Evolutionary conservation across 768 basidiomycete genomes (phyloP).

Genomic region (Ephemerocybe angulata): DNA sequence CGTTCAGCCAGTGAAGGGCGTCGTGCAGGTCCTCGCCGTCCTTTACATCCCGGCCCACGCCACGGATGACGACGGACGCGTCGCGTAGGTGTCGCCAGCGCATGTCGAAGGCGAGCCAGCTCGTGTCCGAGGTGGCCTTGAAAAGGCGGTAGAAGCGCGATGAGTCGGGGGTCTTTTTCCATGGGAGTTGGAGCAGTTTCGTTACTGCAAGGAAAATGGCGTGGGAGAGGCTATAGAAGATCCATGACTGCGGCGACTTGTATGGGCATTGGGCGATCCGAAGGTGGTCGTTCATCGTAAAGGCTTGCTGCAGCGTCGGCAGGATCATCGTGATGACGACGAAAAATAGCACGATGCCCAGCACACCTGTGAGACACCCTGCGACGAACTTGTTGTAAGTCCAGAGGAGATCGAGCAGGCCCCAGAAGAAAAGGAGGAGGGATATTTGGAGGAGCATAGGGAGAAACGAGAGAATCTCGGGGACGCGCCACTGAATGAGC

Average conservation of each 20-base stretch:
- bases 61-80: conserved; percentile 22
- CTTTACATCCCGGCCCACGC: conserved; percentile 15
- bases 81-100: conserved; percentile 28
- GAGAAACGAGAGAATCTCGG: conserved; percentile 12
- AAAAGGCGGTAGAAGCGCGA: conserved; percentile 23
- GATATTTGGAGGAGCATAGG: conserved; percentile 14
- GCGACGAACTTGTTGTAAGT: conserved; percentile 10
- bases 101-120: conserved; percentile 29
- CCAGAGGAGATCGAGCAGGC: conserved; percentile 15
- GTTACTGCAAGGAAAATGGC: conserved; percentile 15
- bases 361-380: conserved; percentile 3
- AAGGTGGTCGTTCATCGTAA: conserved; percentile 21
- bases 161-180: conserved; percentile 20
- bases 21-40: conserved; percentile 25
- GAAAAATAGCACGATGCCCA: conserved; percentile 9
- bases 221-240: conserved; percentile 23
- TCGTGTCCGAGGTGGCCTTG: conserved; percentile 23
- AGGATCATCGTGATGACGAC: conserved; percentile 21
- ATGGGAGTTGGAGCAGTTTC: conserved; percentile 13
- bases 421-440: conserved; percentile 13
- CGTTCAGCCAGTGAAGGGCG: conserved; percentile 27
- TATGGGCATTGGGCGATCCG: conserved; percentile 28
- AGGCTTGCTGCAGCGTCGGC: conserved; percentile 25
- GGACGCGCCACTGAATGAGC: conserved; percentile 10
- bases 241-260: conserved; percentile 32